Base-by-base conservation (phyloP, 805 yeast genomes). In the Candida orba region DNA sequence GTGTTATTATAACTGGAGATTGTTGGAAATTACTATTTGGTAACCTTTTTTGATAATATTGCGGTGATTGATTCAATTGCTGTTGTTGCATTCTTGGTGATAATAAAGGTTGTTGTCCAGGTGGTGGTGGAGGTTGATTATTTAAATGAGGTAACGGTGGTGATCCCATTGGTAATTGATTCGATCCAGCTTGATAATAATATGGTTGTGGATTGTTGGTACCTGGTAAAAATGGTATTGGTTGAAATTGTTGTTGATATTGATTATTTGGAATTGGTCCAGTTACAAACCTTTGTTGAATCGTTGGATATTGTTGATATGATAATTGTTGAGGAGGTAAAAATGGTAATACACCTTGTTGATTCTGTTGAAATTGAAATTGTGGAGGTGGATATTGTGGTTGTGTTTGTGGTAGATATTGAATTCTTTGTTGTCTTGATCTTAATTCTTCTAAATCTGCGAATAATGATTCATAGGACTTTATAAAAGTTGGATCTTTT, bases 401-500 rank as follows among this genome's bases (percentile, higher is more conserved):
- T 20, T 38, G 47, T 15, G 32, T 34, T 37, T 37, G 43, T 31
- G 17, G 34, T 39, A 40, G 46, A n/a, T 36, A 36, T 27, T 33
- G 43, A n/a, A 31, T 30, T 31, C 17, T 15, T 15, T 31, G 17
- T 15, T 33, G 41, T 37, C 33, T 40, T 27, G 15, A n/a, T 40
- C 46, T 50, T 6, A 44, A 5, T 14, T 42, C 35, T 9, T 51
- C 50, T 8, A 44, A 32, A 43, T 68, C 68, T 3, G 80, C 75
- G 62, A 79, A 78, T 34, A 75, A 59, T 15, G 67, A 62, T 43
- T 69, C 73, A 61, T 78, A 77, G 2, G 82, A 69, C 45, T 75
- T 79, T 36, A 77, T 84, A 22, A 73, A 62, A 3, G 52, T 52
- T 31, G 53, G 52, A 36, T 46, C 47, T 18, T 34, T 31, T 29